Percentiles rank a stretch among this genome's conserved stretches.
These are phyloP conservation scores for Artemisia argyi DNA, from an alignment of 129 eudicot genomes.

Conservation along the genomic window DNA sequence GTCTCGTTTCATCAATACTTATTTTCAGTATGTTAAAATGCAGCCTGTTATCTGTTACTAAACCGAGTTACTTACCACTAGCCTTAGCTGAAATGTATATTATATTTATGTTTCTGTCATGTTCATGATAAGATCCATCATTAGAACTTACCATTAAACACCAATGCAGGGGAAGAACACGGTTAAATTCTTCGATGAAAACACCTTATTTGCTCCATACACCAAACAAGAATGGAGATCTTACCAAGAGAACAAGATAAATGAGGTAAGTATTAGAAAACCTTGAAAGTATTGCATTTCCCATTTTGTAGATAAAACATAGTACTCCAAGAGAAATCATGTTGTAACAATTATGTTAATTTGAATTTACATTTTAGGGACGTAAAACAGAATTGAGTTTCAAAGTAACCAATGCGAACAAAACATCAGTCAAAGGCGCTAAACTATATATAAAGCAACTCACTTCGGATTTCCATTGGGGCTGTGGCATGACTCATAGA, in stretches of 20 bases:
- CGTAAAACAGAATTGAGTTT: no score
- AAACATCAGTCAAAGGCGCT: no score
- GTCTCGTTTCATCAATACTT: neutral
- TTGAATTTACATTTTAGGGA: no score
- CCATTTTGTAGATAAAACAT: no score
- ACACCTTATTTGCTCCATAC: slow-evolving; percentile 27
- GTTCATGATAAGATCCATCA: neutral
- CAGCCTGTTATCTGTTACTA: neutral
- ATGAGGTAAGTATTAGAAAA: slow-evolving; percentile 19
- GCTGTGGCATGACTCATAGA: no score
- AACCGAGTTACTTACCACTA: neutral
- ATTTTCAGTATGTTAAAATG: neutral
- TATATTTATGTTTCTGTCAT: neutral
- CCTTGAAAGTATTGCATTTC: no score
- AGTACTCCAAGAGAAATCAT: no score
- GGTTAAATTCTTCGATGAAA: slow-evolving; percentile 25
- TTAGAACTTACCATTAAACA: slow-evolving; percentile 1
- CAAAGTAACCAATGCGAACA: no score
- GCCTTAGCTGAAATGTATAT: neutral
- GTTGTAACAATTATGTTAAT: no score
- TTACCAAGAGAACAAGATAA: slow-evolving; percentile 32
- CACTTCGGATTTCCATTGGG: no score
- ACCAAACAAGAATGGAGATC: slow-evolving; percentile 50
- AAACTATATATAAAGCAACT: no score
- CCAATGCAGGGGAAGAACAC: slow-evolving; percentile 20